Base-by-base conservation (phyloP, 345 rosid genomes). In the Heritiera littoralis region DNA sequence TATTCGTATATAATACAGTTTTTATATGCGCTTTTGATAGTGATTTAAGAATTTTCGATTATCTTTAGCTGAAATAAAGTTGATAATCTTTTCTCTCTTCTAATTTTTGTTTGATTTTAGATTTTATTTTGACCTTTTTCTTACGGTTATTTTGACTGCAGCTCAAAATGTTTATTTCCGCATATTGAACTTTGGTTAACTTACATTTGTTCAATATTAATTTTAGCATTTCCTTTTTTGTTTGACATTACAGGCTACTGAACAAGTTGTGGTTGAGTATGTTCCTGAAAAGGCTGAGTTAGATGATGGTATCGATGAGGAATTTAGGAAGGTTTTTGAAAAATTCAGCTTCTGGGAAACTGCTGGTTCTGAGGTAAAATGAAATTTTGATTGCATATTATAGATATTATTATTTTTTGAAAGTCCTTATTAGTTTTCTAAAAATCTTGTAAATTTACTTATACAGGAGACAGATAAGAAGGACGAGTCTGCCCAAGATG, bases 241-340 rank as follows among this genome's bases (percentile, higher is more conserved):
- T 55, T 23, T 66, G 18, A 52, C 41, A 28, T 73, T 30, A 17
- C 85, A 94, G 99, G 84, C 72, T 10, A 40, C 77, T 58, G 98
- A 93, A 81, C 86, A 92, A 80, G 90, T 97, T 72, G 89, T 85
- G 58, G 79, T 97, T 59, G 99, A 97, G 85, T 97, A 97, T 85
- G 91, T 93, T 10, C 97, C 96, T 0, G 99, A 95, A 70, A 88
- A 90, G 78, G 88, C 93, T 4, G 97, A 90, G 83, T 83, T 95
- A 72, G 97, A 86, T 9, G 99, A 88, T 82, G 96, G 91, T 4
- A 76, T 95, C 71, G 86, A 87, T 78, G 97, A 95, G 49, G 98
- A 95, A 52, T 90, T 90, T 81, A 91, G 84, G 78, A 86, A 88
- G 85, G 85, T 91, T 56, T 92, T 93, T 78, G 96, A 95, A 86